phyloP scores from a whole-genome alignment of 2,329 filamentous ascomycete genomes.

The Aspergillus pseudonomiae region DNA sequence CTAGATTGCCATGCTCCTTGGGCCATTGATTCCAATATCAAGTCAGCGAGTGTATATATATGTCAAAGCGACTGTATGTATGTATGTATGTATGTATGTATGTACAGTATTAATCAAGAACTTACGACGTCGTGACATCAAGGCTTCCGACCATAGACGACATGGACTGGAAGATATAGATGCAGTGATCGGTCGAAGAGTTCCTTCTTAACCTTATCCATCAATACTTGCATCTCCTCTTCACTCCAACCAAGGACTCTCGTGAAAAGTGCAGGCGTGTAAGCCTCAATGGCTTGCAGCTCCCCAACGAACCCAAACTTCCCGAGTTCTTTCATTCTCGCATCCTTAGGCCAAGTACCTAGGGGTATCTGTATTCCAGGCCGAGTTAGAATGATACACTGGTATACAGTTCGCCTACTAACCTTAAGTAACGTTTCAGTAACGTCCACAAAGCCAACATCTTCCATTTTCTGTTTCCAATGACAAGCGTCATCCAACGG shows the following conservation, averaged over 20 bases:
- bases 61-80: background rate
- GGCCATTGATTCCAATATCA: background rate
- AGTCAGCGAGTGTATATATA: background rate
- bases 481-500: background rate
- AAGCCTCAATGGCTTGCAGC: background rate
- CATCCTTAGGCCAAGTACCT: background rate
- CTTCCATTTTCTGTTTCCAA: slow-evolving; percentile 2
- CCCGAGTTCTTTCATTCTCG: background rate
- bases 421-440: slow-evolving; percentile 1
- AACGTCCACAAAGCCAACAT: background rate
- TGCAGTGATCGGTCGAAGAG: background rate
- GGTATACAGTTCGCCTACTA: background rate
- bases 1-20: background rate
- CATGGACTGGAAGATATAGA: background rate
- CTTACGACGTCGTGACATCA: background rate
- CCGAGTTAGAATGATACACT: background rate
- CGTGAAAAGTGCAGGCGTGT: background rate
- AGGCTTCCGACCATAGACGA: background rate
- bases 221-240: background rate
- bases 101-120: background rate
- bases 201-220: slow-evolving; percentile 1
- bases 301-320: background rate
- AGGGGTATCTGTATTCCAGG: background rate
- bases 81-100: background rate
- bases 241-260: slow-evolving; percentile 1